Conservation (phyloP, 2,329 filamentous ascomycete species). For the Tolypocladium sp. region DNA sequence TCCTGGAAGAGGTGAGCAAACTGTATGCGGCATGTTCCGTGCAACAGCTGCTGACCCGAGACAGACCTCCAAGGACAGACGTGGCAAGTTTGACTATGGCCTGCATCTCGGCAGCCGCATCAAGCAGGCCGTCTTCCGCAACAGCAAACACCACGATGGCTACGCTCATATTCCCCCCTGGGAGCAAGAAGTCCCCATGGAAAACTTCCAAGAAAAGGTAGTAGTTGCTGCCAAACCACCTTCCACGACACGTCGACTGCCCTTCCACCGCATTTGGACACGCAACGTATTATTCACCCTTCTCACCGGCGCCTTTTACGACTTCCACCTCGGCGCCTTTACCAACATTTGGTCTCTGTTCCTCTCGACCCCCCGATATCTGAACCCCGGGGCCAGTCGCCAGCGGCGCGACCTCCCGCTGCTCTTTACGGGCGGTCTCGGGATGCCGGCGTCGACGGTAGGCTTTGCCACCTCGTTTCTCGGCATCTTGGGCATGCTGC, state of each 20-base stretch:
- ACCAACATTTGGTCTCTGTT: slow-evolving; percentile 71
- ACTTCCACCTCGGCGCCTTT: slow-evolving; percentile 67
- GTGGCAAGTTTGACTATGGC: slow-evolving; percentile 35
- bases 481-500: slow-evolving; percentile 62
- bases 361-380: slow-evolving; percentile 57
- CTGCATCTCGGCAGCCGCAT: slow-evolving; percentile 24
- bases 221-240: not conserved
- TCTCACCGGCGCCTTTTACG: slow-evolving; percentile 56
- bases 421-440: slow-evolving; percentile 64
- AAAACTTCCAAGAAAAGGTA: not conserved
- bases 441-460: slow-evolving; percentile 59
- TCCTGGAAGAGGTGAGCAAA: slow-evolving; percentile 54
- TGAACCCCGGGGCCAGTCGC: slow-evolving; percentile 26
- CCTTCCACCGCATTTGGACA: slow-evolving; percentile 46
- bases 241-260: slow-evolving; percentile 29
- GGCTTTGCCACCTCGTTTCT: slow-evolving; percentile 72
- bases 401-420: slow-evolving; percentile 36
- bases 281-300: slow-evolving; percentile 47
- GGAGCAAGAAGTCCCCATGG: slow-evolving; percentile 29
- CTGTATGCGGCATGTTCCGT: slow-evolving; percentile 45
- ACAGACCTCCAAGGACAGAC: slow-evolving; percentile 37
- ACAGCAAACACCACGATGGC: slow-evolving; percentile 14
- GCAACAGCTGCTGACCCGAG: slow-evolving; percentile 27
- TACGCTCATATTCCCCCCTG: slow-evolving; percentile 18
- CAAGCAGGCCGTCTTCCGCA: slow-evolving; percentile 17